Evolutionary conservation across 208 protist genomes (phyloP).

Genomic region (Leishmania arabica): DNA sequence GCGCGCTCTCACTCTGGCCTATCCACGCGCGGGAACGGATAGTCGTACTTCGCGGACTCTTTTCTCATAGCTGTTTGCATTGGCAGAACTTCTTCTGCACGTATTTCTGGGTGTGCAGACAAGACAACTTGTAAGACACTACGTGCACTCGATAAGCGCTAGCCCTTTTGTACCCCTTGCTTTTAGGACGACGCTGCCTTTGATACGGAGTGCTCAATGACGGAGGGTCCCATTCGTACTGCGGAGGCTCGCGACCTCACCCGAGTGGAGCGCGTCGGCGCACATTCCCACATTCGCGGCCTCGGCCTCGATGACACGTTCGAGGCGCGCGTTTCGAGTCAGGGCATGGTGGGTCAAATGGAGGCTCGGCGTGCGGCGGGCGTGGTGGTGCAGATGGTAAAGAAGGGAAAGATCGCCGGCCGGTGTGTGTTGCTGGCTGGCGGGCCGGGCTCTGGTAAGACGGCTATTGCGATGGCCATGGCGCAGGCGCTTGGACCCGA

Average conservation of each 20-base stretch:
- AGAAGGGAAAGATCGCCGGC: conserved; percentile 99
- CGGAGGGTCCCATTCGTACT: conserved; percentile 76
- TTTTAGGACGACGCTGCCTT: neutral
- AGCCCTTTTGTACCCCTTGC: neutral
- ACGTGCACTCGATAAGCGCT: neutral
- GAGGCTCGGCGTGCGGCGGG: conserved; percentile 92
- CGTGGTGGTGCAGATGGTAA: conserved; percentile 98
- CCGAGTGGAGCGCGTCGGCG: conserved; percentile 97
- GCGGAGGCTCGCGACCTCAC: conserved; percentile 97
- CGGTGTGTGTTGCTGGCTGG: conserved; percentile 99
- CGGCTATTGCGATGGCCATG: conserved; percentile 99
- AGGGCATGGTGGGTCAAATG: conserved; percentile 99
- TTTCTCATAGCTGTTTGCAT: neutral
- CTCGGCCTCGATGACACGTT: conserved; percentile 99
- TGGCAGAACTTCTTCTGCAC: neutral
- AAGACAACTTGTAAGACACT: neutral
- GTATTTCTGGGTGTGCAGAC: no score
- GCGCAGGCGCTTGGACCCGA: conserved; percentile 97
- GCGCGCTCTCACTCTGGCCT: neutral
- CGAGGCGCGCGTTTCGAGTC: conserved; percentile 91
- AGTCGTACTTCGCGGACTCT: neutral
- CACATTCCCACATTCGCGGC: conserved; percentile 99
- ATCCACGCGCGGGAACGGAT: neutral
- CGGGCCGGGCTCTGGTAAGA: conserved; percentile 98
- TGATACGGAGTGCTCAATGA: conserved; percentile 33